Conservation (phyloP, 2,329 filamentous ascomycete species). For the Neodidymelliopsis sp. region DNA sequence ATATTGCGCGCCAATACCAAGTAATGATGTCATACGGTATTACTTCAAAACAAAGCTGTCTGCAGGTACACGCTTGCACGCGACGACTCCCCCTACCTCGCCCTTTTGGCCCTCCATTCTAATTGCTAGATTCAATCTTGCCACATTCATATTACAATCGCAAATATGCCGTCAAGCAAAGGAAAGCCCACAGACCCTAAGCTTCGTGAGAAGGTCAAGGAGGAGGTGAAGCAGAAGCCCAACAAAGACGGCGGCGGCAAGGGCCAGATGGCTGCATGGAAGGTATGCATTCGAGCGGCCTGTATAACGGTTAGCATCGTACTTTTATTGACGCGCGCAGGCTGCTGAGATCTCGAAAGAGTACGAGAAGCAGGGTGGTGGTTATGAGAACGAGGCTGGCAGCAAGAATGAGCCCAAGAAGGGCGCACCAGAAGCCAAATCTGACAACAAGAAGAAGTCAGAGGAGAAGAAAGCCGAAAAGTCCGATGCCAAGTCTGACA, state of each 20-base stretch:
- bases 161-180: constrained; percentile 52
- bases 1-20: constrained; percentile 17
- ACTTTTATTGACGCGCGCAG: constrained; percentile 26
- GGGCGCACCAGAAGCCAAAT: constrained; percentile 49
- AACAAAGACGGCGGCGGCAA: constrained; percentile 58
- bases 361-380: constrained; percentile 51
- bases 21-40: constrained; percentile 30
- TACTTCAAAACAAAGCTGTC: constrained; percentile 26
- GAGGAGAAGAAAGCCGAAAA: constrained; percentile 31
- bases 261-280: constrained; percentile 58
- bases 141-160: background rate
- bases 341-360: constrained; percentile 54
- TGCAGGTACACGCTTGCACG: constrained; percentile 19
- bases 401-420: constrained; percentile 56
- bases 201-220: constrained; percentile 54
- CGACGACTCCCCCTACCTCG: constrained; percentile 3
- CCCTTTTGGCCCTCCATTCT: background rate
- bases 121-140: background rate
- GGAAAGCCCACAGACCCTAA: constrained; percentile 57
- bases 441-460: constrained; percentile 27
- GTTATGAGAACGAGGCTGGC: constrained; percentile 52
- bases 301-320: background rate
- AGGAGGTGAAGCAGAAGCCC: constrained; percentile 55
- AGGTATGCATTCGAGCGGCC: constrained; percentile 36
- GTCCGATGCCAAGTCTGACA: constrained; percentile 32